Conservation (phyloP, 805 yeast species). For the Cyberlindnera bimundalis region DNA sequence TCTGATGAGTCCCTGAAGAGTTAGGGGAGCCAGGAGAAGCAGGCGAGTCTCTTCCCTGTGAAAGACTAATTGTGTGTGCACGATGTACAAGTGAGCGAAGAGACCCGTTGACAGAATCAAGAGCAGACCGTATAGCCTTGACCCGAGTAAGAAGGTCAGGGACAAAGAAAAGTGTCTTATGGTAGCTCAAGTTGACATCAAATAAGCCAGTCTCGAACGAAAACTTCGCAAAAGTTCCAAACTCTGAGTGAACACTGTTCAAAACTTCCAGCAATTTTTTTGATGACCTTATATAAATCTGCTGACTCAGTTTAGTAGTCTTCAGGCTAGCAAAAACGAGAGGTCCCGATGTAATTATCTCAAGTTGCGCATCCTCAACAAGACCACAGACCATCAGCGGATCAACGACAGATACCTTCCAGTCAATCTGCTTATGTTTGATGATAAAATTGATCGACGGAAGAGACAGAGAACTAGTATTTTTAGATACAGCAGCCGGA, state of each 20-base stretch:
- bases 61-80: not conserved
- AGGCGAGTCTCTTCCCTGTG: not conserved
- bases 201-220: slow-evolving; percentile 1
- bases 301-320: slow-evolving; percentile 3
- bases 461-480: too few species aligned
- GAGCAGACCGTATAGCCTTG: slow-evolving; percentile 1
- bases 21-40: too few species aligned
- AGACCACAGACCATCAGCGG: slow-evolving; percentile 10
- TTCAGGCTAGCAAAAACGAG: slow-evolving; percentile 1
- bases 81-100: not conserved
- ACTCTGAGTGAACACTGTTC: slow-evolving; percentile 1
- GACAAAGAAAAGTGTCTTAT: slow-evolving; percentile 1
- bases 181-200: slow-evolving; percentile 1
- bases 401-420: slow-evolving; percentile 15
- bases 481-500: too few species aligned
- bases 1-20: not conserved
- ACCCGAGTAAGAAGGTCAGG: slow-evolving; percentile 7
- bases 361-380: slow-evolving; percentile 5
- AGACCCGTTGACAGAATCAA: slow-evolving; percentile 2
- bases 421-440: slow-evolving; percentile 7
- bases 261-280: not conserved
- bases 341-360: slow-evolving; percentile 2
- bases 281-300: not conserved
- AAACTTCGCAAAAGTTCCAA: slow-evolving; percentile 5
- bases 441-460: slow-evolving; percentile 6